A percentile compares a stretch with the other conserved stretches of the same genome.
Conservation (phyloP, 495 filamentous ascomycete genomes). For the Penicillium desertorum region DNA sequence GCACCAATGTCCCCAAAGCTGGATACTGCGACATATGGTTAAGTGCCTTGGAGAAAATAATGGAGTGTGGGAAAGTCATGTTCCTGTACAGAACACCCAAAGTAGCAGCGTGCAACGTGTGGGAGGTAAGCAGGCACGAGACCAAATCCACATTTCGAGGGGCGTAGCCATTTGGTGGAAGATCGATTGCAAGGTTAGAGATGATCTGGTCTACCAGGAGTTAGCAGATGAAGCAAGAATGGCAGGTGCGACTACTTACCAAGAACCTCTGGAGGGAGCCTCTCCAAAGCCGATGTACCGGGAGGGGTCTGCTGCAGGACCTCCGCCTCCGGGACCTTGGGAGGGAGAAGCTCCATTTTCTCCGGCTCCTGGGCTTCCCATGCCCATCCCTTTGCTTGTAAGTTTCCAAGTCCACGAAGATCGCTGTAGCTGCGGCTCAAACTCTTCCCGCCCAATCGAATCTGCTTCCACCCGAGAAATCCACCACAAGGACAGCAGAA, state of each 20-base stretch:
- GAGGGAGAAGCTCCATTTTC: conserved; percentile 21
- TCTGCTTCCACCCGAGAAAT: conserved; percentile 72
- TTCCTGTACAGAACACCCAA: conserved; percentile 75
- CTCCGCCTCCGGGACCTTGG: conserved; percentile 31
- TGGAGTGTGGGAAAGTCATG: conserved; percentile 84
- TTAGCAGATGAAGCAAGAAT: conserved; percentile 15
- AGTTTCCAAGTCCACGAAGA: conserved; percentile 54
- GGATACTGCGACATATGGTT: conserved; percentile 66
- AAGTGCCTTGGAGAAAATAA: conserved; percentile 84
- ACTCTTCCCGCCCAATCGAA: conserved; percentile 61
- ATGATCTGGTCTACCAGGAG: conserved; percentile 67
- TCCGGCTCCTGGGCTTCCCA: conserved; percentile 47
- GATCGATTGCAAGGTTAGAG: conserved; percentile 68
- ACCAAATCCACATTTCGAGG: conserved; percentile 82
- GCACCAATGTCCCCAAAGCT: conserved; percentile 73
- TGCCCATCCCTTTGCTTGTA: conserved; percentile 52
- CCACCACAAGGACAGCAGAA: conserved; percentile 72
- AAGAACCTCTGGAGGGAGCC: conserved; percentile 67
- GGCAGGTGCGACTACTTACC: conserved; percentile 51
- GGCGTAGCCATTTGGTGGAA: conserved; percentile 74
- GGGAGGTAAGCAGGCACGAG: conserved; percentile 72
- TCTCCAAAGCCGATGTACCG: conserved; percentile 57
- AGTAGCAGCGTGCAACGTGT: conserved; percentile 72
- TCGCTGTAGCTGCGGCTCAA: conserved; percentile 73
- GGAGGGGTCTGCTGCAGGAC: conserved; percentile 29